Conservation (phyloP, 257 asterid species). For the Gardenia jasminoides region DNA sequence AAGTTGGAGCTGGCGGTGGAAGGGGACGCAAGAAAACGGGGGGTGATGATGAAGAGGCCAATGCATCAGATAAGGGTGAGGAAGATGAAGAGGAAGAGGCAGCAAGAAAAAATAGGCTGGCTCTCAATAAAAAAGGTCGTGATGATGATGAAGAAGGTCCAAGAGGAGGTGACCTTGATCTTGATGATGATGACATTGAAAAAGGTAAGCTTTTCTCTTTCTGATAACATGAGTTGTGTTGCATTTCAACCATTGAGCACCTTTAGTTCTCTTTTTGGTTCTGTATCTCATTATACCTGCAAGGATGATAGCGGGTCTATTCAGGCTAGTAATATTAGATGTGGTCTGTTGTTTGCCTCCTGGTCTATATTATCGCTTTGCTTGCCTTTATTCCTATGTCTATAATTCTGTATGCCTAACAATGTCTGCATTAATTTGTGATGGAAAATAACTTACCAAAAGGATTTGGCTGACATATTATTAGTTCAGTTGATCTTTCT, state of each 20-base stretch:
- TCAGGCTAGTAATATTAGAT: neutral
- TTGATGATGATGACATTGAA: constrained; percentile 91
- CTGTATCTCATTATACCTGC: neutral
- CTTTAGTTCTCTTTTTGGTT: neutral
- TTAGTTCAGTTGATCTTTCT: neutral
- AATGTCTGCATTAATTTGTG: neutral
- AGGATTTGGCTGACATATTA: neutral
- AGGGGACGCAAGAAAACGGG: constrained; percentile 70
- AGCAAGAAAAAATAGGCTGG: constrained; percentile 65
- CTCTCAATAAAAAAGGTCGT: constrained; percentile 55
- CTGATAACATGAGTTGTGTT: neutral
- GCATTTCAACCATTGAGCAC: neutral
- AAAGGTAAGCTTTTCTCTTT: constrained; percentile 53
- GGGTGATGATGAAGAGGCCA: constrained; percentile 79
- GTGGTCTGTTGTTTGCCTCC: neutral
- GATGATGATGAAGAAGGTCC: constrained; percentile 98
- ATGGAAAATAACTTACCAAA: neutral
- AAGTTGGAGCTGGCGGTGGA: constrained; percentile 65
- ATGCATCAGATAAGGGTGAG: constrained; percentile 86
- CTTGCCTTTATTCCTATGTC: neutral
- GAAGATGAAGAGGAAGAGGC: constrained; percentile 95
- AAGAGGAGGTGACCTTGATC: constrained; percentile 96
- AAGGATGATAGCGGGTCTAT: neutral
- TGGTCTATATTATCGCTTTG: neutral
- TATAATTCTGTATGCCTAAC: neutral